phyloP scores from a whole-genome alignment of 768 basidiomycete genomes.

The Suillus subluteus region DNA sequence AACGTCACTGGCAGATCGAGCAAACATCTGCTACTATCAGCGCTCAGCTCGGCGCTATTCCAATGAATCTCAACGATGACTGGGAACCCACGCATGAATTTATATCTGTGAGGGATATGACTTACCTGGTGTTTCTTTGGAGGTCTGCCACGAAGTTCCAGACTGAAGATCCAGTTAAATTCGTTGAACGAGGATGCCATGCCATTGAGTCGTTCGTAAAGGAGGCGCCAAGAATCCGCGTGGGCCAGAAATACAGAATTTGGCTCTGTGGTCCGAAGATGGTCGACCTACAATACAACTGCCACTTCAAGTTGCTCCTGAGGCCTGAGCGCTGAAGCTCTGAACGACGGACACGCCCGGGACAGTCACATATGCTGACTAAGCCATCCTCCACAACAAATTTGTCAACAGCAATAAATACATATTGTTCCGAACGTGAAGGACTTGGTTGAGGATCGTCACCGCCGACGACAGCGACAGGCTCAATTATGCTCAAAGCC shows the following conservation, averaged over 20 bases:
- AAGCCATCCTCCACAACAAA: not conserved
- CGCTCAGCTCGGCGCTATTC: not conserved
- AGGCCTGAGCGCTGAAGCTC: too few species aligned
- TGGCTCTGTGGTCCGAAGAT: not conserved
- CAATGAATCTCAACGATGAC: not conserved
- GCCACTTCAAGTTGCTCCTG: too few species aligned
- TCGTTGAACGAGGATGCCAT: not conserved
- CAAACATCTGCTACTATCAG: not conserved
- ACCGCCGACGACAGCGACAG: constrained; percentile 20
- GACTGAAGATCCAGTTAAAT: not conserved
- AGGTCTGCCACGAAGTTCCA: not conserved
- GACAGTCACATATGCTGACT: not conserved
- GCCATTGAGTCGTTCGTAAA: not conserved
- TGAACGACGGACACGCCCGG: not conserved
- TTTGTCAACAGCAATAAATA: constrained; percentile 7
- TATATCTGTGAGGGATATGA: not conserved
- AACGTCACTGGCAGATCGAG: not conserved
- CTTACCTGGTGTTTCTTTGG: not conserved
- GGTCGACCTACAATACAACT: too few species aligned
- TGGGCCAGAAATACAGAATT: not conserved
- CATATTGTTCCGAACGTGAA: not conserved
- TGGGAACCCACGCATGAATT: not conserved
- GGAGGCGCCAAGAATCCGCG: not conserved
- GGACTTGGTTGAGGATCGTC: constrained; percentile 9
- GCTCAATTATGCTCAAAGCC: constrained; percentile 29